Conservation (phyloP, 805 yeast species). For the Blastobotrys robertii region DNA sequence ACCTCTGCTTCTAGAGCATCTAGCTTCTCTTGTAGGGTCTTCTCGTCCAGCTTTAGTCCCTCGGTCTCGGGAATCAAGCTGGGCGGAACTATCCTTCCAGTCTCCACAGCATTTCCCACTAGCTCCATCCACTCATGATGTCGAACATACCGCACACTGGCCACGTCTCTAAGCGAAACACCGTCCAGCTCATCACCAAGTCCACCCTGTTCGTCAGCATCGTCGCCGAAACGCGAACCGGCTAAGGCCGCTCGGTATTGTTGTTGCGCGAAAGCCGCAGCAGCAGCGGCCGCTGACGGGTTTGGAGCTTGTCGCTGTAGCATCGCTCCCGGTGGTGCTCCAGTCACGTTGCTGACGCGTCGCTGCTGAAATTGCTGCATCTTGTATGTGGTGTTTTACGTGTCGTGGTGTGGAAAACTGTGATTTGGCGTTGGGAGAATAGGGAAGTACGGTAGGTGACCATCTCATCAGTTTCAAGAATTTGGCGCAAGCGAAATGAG, state of each 20-base stretch:
- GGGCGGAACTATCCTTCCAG: slow-evolving; percentile 16
- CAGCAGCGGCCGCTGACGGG: too few relatives aligned
- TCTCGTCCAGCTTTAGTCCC: slow-evolving; percentile 12
- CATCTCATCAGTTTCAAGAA: too few relatives aligned
- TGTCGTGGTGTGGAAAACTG: neutral
- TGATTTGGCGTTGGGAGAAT: neutral
- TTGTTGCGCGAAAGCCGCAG: too few relatives aligned
- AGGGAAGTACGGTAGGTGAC: neutral
- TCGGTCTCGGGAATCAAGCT: slow-evolving; percentile 8
- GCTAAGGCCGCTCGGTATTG: too few relatives aligned
- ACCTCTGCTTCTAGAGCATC: slow-evolving; percentile 17
- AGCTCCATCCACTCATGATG: slow-evolving; percentile 38
- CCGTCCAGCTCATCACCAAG: slow-evolving; percentile 33
- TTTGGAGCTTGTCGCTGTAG: too few relatives aligned
- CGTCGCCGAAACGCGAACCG: slow-evolving; percentile 5
- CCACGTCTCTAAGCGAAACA: slow-evolving; percentile 33
- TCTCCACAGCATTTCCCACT: slow-evolving; percentile 29
- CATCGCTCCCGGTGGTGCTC: too few relatives aligned
- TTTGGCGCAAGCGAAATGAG: too few relatives aligned
- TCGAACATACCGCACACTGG: slow-evolving; percentile 32
- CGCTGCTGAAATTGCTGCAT: neutral
- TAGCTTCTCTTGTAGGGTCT: slow-evolving; percentile 15
- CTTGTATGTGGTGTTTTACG: neutral
- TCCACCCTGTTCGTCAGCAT: slow-evolving; percentile 20
- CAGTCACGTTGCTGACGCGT: too few relatives aligned